Base-by-base conservation (phyloP, 768 basidiomycete species). In the Nevesoporus exiguus region DNA sequence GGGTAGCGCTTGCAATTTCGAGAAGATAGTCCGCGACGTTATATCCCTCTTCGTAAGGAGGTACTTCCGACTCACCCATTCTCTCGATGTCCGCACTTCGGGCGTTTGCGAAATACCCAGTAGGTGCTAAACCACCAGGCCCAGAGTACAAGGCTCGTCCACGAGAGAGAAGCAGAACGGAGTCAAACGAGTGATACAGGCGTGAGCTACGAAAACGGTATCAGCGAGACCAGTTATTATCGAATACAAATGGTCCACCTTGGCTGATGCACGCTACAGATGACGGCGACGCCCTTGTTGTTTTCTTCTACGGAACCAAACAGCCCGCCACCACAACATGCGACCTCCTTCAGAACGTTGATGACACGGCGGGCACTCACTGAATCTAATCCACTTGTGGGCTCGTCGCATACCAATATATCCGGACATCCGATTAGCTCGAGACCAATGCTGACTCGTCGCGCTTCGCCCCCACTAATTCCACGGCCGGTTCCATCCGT, bases 21-120 rank as follows among this genome's bases (percentile, higher is more conserved):
- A 98, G 77, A 11, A 97, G 79, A 63, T 95, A 90, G 67, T 98
- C 95, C 0, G 95, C 93, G 17, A 95, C 81, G 62, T 97, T 97
- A 73, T 95, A 94, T 0, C 91, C 93, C 46, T 83, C 77, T 8
- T 81, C 86, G 63, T 85, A 92, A 10, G 79, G 72, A 7, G 72
- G 74, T 4, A 79, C 71, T 37, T 70, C 68, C 37, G 69, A 58
- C 64, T 68, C 52, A 4, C 70, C 65, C 2, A 62, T 69, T 4
- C 71, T 58, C 6, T 79, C 77, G 22, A 73, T 68, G 15, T 63
- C 63, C 9, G 44, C 27, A 7, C 61, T 52, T 21, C 60, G 67
- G 31, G 47, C 25, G 21, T 61, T 71, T 1, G 80, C 75, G 64
- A 95, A 90, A 66, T 88, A 78, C 11, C 81, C 79, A 0, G 79